A percentile compares a stretch with the other conserved stretches of the same genome.
Conservation (phyloP, 2,329 filamentous ascomycete genomes). For the Penicillium palitans region DNA sequence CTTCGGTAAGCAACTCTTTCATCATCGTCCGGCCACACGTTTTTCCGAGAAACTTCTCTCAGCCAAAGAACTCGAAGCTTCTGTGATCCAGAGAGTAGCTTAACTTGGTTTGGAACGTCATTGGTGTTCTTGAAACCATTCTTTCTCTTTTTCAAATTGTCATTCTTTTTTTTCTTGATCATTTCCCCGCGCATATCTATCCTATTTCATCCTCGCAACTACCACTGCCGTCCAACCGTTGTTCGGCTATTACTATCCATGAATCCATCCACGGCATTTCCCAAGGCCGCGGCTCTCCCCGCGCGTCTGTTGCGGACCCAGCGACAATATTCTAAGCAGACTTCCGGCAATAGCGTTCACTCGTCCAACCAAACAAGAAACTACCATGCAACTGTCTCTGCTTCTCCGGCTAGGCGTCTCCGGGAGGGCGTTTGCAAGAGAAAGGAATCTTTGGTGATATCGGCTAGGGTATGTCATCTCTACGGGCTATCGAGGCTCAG, state of each 20-base stretch:
- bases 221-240: slow-evolving; percentile 15
- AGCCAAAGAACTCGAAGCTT: slow-evolving; percentile 36
- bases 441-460: slow-evolving; percentile 26
- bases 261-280: slow-evolving; percentile 44
- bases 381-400: slow-evolving; percentile 36
- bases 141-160: slow-evolving; percentile 8
- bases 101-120: slow-evolving; percentile 8
- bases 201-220: neutral
- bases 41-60: slow-evolving; percentile 40
- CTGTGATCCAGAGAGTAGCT: slow-evolving; percentile 25
- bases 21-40: slow-evolving; percentile 34
- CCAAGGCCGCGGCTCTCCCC: slow-evolving; percentile 45
- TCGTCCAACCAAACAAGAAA: slow-evolving; percentile 38
- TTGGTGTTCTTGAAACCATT: slow-evolving; percentile 12
- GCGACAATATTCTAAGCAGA: slow-evolving; percentile 41
- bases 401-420: slow-evolving; percentile 29
- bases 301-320: slow-evolving; percentile 45
- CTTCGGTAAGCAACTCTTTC: slow-evolving; percentile 34
- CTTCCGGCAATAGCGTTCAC: slow-evolving; percentile 27
- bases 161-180: slow-evolving; percentile 7
- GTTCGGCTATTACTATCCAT: slow-evolving; percentile 32
- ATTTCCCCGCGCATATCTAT: neutral
- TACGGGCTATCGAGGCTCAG: neutral
- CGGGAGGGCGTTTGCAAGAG: slow-evolving; percentile 28
- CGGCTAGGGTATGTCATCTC: slow-evolving; percentile 35